Conservation (phyloP, 2,329 filamentous ascomycete species). For the Emmonsia crescens region DNA sequence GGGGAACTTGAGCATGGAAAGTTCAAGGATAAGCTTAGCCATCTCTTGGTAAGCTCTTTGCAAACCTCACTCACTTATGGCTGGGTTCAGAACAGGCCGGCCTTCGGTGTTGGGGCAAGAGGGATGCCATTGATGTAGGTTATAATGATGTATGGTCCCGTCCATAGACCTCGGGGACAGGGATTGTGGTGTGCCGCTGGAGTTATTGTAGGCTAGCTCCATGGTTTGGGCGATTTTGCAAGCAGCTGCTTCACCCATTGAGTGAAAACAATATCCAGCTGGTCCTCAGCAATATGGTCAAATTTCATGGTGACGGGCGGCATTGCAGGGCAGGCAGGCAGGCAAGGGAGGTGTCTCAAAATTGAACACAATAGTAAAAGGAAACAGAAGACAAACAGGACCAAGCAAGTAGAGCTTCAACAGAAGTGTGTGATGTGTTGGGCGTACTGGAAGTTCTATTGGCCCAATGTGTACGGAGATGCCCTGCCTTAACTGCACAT, state of each 20-base stretch:
- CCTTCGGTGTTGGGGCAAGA: slow-evolving; percentile 10
- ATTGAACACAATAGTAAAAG: background rate
- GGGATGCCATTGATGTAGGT: slow-evolving; percentile 17
- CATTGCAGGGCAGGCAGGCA: too few relatives aligned
- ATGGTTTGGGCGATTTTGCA: slow-evolving; percentile 16
- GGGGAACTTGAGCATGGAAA: slow-evolving; percentile 12
- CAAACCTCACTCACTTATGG: slow-evolving; percentile 9
- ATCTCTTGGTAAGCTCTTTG: slow-evolving; percentile 12
- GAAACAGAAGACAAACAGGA: too few relatives aligned
- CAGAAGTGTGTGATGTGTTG: too few relatives aligned
- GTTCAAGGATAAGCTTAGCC: slow-evolving; percentile 12
- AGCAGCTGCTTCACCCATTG: slow-evolving; percentile 18
- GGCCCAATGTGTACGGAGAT: too few relatives aligned
- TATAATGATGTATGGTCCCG: slow-evolving; percentile 22
- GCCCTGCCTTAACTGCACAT: too few relatives aligned
- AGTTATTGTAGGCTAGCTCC: slow-evolving; percentile 20
- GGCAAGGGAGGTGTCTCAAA: too few relatives aligned
- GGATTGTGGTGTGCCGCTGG: slow-evolving; percentile 17
- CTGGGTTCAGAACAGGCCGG: slow-evolving; percentile 10
- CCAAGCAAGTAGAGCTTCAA: too few relatives aligned
- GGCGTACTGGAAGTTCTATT: too few relatives aligned
- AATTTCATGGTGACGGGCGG: too few relatives aligned
- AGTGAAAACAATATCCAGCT: slow-evolving; percentile 16
- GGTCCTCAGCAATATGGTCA: slow-evolving; percentile 16
- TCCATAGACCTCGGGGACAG: slow-evolving; percentile 17